A percentile compares a stretch with the other conserved stretches of the same genome.
Evolutionary conservation across 2,329 filamentous ascomycete species (phyloP).

Genomic region (Myriosclerotinia curreyana): DNA sequence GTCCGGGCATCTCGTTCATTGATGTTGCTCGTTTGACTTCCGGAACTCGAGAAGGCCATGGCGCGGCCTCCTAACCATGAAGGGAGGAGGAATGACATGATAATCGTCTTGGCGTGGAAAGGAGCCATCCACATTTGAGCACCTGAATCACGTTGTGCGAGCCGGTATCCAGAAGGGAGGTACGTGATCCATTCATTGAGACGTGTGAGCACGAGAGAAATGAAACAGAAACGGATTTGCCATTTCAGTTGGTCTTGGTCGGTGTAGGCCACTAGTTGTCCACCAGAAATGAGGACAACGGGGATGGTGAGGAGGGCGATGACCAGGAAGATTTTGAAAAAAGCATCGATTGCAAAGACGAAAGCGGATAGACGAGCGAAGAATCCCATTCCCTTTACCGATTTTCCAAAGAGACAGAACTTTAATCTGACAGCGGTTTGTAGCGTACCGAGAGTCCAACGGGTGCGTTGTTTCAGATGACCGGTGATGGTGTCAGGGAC

Average conservation of each 20-base stretch:
- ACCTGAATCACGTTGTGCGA: conserved; percentile 54
- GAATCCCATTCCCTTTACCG: conserved; percentile 52
- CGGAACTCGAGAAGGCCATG: conserved; percentile 59
- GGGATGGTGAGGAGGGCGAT: conserved; percentile 57
- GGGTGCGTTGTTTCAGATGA: conserved; percentile 56
- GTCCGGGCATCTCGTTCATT: conserved; percentile 55
- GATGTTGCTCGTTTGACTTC: conserved; percentile 53
- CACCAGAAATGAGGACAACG: conserved; percentile 55
- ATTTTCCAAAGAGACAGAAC: conserved; percentile 55
- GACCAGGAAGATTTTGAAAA: conserved; percentile 55
- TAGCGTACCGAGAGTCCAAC: conserved; percentile 46
- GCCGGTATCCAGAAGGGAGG: conserved; percentile 57
- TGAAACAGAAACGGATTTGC: conserved; percentile 56
- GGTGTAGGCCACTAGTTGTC: conserved; percentile 55
- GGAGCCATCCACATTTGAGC: conserved; percentile 63
- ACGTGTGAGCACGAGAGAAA: conserved; percentile 50
- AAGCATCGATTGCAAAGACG: conserved; percentile 53
- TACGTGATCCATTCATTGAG: conserved; percentile 57
- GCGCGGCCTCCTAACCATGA: conserved; percentile 57
- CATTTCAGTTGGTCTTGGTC: conserved; percentile 53
- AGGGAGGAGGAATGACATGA: conserved; percentile 57
- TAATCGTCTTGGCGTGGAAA: conserved; percentile 56
- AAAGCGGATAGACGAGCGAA: conserved; percentile 59
- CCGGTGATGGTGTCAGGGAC: conserved; percentile 55
- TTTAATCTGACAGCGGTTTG: conserved; percentile 59